These are phyloP conservation scores for Magnaporthiopsis rhizophila DNA, from an alignment of 2,329 filamentous ascomycete genomes.

Conservation along the genomic window DNA sequence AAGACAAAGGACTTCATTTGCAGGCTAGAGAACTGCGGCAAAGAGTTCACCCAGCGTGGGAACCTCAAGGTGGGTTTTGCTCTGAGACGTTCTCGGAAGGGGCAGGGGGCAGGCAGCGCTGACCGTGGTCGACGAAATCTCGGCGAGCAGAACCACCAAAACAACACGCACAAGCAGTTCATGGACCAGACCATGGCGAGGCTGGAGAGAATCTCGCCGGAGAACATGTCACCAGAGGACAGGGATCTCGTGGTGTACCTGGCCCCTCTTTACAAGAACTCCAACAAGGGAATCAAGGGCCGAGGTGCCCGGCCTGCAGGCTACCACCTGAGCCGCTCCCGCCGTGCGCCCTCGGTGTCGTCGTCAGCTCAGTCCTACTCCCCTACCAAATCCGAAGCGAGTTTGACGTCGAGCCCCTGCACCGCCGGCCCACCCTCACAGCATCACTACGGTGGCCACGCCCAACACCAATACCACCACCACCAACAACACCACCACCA, in stretches of 20 bases:
- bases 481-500: conserved; percentile 9
- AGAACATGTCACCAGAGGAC: conserved; percentile 58
- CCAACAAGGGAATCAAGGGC: conserved; percentile 97
- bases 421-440: background rate
- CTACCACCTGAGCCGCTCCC: too few relatives aligned
- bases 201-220: conserved; percentile 57
- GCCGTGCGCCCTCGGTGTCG: too few relatives aligned
- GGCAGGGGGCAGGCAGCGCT: too few relatives aligned
- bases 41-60: conserved; percentile 81
- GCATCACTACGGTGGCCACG: background rate
- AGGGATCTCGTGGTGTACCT: conserved; percentile 77
- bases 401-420: background rate
- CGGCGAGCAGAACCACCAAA: conserved; percentile 66
- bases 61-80: conserved; percentile 67
- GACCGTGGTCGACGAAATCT: too few relatives aligned
- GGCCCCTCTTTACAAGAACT: conserved; percentile 85
- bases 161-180: conserved; percentile 80
- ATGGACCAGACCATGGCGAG: conserved; percentile 61
- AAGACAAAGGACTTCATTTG: conserved; percentile 69
- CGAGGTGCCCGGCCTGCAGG: conserved; percentile 49
- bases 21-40: conserved; percentile 73
- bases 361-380: background rate
- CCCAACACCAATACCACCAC: conserved; percentile 8
- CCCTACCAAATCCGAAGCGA: background rate
- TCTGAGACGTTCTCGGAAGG: background rate